phyloP scores from a whole-genome alignment of 2,329 filamentous ascomycete genomes.

The Seiridium cupressi region DNA sequence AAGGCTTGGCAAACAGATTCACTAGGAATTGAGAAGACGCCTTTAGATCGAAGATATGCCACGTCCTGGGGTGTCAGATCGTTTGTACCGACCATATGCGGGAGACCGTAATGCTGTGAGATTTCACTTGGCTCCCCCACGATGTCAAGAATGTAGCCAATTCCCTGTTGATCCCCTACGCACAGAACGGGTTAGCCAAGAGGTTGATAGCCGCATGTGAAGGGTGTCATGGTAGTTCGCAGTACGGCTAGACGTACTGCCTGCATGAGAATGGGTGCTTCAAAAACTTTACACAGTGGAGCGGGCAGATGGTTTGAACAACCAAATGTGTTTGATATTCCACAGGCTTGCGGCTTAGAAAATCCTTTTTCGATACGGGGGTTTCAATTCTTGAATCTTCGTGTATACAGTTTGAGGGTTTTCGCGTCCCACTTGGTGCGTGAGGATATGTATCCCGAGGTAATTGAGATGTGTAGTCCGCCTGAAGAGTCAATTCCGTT shows the following conservation, averaged over 20 bases:
- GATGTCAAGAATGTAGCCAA: conserved; percentile 15
- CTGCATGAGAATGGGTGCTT: background rate
- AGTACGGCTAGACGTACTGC: background rate
- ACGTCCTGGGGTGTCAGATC: conserved; percentile 22
- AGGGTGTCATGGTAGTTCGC: background rate
- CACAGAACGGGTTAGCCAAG: background rate
- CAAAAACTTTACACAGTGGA: background rate
- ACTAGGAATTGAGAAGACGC: conserved; percentile 29
- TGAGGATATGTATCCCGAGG: background rate
- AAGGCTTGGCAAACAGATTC: conserved; percentile 27
- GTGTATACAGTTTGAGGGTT: background rate
- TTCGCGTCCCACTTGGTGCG: background rate
- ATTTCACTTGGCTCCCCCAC: conserved; percentile 20
- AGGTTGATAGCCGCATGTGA: background rate
- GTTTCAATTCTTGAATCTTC: background rate
- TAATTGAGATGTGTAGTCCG: background rate
- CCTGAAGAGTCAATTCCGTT: background rate
- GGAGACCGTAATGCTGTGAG: conserved; percentile 22
- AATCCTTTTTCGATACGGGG: background rate
- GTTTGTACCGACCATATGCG: conserved; percentile 15
- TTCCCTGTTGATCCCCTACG: conserved; percentile 11
- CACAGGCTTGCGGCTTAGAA: background rate
- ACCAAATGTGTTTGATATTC: background rate
- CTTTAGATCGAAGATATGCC: conserved; percentile 28
- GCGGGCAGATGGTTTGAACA: background rate